These are phyloP conservation scores for Tothia fuscella DNA, from an alignment of 2,329 filamentous ascomycete species.

Conservation along the genomic window DNA sequence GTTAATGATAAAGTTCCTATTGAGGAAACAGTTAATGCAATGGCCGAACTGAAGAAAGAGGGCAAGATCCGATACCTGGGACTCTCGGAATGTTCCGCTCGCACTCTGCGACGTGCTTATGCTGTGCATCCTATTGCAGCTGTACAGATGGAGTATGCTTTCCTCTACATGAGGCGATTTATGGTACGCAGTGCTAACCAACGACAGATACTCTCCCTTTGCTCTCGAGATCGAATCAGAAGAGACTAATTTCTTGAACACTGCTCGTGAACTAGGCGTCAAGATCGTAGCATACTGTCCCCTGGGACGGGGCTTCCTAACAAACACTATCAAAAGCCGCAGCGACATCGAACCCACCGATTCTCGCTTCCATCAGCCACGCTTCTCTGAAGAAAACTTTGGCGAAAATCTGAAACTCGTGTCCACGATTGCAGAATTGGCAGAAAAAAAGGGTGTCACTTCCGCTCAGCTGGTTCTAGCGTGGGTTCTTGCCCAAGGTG, in stretches of 20 bases:
- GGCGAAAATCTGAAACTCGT: conserved; percentile 22
- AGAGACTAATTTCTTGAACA: conserved; percentile 28
- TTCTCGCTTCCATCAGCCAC: conserved; percentile 18
- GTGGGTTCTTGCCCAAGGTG: conserved; percentile 21
- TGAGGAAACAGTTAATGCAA: conserved; percentile 32
- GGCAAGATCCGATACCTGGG: conserved; percentile 44
- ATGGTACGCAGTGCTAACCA: not conserved
- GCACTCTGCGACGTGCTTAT: conserved; percentile 38
- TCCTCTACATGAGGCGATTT: not conserved
- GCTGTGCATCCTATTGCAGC: conserved; percentile 38
- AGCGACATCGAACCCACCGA: conserved; percentile 27
- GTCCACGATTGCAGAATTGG: conserved; percentile 16
- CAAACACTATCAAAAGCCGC: conserved; percentile 26
- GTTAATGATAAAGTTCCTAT: conserved; percentile 32
- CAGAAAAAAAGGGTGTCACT: conserved; percentile 20
- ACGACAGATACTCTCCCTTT: conserved; percentile 27
- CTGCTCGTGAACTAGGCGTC: conserved; percentile 37
- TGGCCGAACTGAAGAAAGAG: conserved; percentile 35
- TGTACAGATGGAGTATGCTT: conserved; percentile 41
- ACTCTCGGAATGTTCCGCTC: conserved; percentile 36
- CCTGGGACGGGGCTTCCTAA: conserved; percentile 32
- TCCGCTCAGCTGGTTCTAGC: conserved; percentile 20
- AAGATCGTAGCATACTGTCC: conserved; percentile 30
- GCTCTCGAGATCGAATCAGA: conserved; percentile 36
- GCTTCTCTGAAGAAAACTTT: conserved; percentile 21